These are phyloP conservation scores for Farysia itapuensis DNA, from an alignment of 1,284 basidiomycete species.

Conservation along the genomic window DNA sequence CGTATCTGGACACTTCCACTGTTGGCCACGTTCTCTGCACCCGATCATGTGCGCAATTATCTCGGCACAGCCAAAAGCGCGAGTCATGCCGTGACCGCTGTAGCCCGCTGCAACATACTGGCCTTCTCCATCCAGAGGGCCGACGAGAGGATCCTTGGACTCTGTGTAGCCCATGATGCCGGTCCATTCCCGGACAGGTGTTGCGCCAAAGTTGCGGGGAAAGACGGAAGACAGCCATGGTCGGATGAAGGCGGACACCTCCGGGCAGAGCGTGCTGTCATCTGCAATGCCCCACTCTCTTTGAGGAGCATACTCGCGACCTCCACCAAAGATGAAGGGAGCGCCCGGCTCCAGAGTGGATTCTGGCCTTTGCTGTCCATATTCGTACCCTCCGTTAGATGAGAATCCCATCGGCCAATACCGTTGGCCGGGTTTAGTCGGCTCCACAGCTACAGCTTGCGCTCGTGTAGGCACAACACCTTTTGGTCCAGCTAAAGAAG, in stretches of 20 bases:
- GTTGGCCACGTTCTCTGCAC: constrained; percentile 64
- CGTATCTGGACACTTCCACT: constrained; percentile 65
- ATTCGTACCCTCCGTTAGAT: constrained; percentile 67
- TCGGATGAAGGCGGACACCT: constrained; percentile 61
- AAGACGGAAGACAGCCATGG: constrained; percentile 46
- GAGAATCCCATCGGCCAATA: constrained; percentile 30
- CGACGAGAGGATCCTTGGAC: constrained; percentile 70
- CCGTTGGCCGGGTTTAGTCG: constrained; percentile 50
- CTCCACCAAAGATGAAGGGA: constrained; percentile 72
- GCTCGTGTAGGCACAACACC: constrained; percentile 72
- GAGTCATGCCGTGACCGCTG: constrained; percentile 78
- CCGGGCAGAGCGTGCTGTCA: constrained; percentile 66
- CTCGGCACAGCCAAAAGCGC: constrained; percentile 69
- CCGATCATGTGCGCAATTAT: constrained; percentile 69
- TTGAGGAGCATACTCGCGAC: constrained; percentile 63
- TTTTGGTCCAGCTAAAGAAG: constrained; percentile 65
- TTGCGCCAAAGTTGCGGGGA: constrained; percentile 65
- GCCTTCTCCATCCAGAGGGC: background rate
- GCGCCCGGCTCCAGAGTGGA: background rate
- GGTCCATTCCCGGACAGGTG: constrained; percentile 68
- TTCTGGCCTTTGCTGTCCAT: constrained; percentile 74
- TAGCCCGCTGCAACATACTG: constrained; percentile 77
- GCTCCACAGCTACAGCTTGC: constrained; percentile 70
- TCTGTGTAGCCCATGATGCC: constrained; percentile 79
- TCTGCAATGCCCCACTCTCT: constrained; percentile 68